These are phyloP conservation scores for Teratosphaeria nubilosa DNA, from an alignment of 2,329 filamentous ascomycete species.

Conservation along the genomic window DNA sequence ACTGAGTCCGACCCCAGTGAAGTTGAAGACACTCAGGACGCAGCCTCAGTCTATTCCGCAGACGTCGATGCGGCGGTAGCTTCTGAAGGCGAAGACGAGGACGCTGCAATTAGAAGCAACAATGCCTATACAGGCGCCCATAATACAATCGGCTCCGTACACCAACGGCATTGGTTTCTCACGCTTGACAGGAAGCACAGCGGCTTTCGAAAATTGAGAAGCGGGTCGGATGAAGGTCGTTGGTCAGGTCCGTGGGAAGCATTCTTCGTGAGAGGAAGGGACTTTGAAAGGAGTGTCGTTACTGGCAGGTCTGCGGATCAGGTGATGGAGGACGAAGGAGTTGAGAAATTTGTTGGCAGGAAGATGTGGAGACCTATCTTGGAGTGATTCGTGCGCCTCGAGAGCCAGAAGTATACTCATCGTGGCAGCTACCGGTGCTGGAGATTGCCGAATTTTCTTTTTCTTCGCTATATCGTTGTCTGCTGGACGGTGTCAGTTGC, in stretches of 20 bases:
- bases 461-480: no score
- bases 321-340: slow-evolving; percentile 51
- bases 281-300: slow-evolving; percentile 55
- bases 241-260: slow-evolving; percentile 39
- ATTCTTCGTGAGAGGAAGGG: slow-evolving; percentile 52
- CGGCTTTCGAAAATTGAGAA: slow-evolving; percentile 41
- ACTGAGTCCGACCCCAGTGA: slow-evolving; percentile 3
- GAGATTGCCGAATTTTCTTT: background rate
- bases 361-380: slow-evolving; percentile 47
- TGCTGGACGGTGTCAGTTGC: no score
- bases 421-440: background rate
- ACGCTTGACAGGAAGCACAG: slow-evolving; percentile 50
- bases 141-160: slow-evolving; percentile 56
- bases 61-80: slow-evolving; percentile 16
- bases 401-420: background rate
- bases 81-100: slow-evolving; percentile 15
- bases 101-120: slow-evolving; percentile 37
- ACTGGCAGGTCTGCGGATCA: slow-evolving; percentile 52
- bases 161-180: slow-evolving; percentile 58
- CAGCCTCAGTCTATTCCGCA: background rate
- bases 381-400: slow-evolving; percentile 14
- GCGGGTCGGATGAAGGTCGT: slow-evolving; percentile 16
- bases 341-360: slow-evolving; percentile 46
- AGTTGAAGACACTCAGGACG: slow-evolving; percentile 5
- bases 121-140: slow-evolving; percentile 58